Base-by-base conservation (phyloP, 768 basidiomycete genomes). In the Suillus clintonianus region DNA sequence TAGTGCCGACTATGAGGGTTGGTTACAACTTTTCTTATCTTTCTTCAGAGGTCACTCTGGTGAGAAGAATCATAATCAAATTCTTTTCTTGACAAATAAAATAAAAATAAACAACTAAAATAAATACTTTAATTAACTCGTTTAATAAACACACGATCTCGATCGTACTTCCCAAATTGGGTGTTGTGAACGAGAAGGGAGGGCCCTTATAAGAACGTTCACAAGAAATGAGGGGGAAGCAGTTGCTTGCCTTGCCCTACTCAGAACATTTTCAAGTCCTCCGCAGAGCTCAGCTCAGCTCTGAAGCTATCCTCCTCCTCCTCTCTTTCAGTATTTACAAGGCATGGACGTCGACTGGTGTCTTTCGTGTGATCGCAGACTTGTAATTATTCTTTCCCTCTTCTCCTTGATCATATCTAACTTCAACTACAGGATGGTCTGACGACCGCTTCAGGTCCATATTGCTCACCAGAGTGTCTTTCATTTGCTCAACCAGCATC, bases 331-430 rank as follows among this genome's bases (percentile, higher is more conserved):
- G 10, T 5, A 50, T 6, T 50, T 50, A 15, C 14, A 27, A 30
- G 9, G 17, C 0, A 86, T 89, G 83, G 89, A 89, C 76, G 82
- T 83, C 67, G 85, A 89, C 79, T 89, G 87, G 87, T 92, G 90
- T 73, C 79, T 91, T 67, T 79, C 81, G 61, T 92, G 90, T 80
- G 80, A 82, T 67, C 81, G 82, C 66, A 83, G 81, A 67, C 75
- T 88, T 66, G 89, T 85, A 73, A 42, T 86, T 84, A 13, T 54
- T 56, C 53, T 43, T 63, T 60, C 47, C 27, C 34, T 43, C 37
- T 43, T n/a, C 65, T 50, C 24, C 56, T 47, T 36, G 41, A 42
- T 6, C 50, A 42, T 62, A 6, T 41, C 60, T 50, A 39, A 36
- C 62, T 30, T 5, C 62, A 62, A 22, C 62, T 66, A 63, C 72